phyloP scores from a whole-genome alignment of 192 early-diverging fungal species.

The Umbelopsis vinacea region DNA sequence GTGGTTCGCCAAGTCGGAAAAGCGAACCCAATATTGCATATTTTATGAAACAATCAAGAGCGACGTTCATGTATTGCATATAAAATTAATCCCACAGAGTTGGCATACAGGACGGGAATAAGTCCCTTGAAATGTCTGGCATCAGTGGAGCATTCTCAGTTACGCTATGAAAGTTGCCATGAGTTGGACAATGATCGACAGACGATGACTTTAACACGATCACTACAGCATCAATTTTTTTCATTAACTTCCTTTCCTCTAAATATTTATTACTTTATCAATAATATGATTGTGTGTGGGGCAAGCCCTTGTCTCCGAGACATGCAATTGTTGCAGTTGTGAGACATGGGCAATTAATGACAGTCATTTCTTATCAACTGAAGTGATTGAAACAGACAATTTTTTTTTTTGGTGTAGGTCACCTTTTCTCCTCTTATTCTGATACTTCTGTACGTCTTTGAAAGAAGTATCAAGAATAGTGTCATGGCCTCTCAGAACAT shows the following conservation, averaged over 20 bases:
- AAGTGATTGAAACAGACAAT: neutral
- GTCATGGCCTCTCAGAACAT: neutral
- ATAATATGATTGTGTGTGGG: too few relatives aligned
- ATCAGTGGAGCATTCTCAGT: neutral
- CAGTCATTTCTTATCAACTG: neutral
- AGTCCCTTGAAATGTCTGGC: slow-evolving; percentile 3
- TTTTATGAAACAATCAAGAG: neutral
- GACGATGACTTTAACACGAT: too few relatives aligned
- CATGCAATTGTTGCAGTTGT: neutral
- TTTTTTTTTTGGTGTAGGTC: neutral
- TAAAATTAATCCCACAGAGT: too few relatives aligned
- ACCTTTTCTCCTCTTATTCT: neutral
- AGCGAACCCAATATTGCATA: neutral
- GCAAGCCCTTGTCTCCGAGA: neutral
- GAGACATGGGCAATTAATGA: neutral
- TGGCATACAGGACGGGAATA: too few relatives aligned
- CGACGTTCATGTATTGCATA: too few relatives aligned
- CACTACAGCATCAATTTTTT: too few relatives aligned
- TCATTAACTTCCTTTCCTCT: too few relatives aligned
- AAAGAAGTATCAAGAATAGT: neutral
- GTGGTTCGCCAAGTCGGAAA: neutral
- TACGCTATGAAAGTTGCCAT: too few relatives aligned
- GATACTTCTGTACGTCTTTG: neutral
- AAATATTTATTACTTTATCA: too few relatives aligned
- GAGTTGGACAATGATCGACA: too few relatives aligned